phyloP scores from a whole-genome alignment of 257 asterid species.

The Verbena officinalis region DNA sequence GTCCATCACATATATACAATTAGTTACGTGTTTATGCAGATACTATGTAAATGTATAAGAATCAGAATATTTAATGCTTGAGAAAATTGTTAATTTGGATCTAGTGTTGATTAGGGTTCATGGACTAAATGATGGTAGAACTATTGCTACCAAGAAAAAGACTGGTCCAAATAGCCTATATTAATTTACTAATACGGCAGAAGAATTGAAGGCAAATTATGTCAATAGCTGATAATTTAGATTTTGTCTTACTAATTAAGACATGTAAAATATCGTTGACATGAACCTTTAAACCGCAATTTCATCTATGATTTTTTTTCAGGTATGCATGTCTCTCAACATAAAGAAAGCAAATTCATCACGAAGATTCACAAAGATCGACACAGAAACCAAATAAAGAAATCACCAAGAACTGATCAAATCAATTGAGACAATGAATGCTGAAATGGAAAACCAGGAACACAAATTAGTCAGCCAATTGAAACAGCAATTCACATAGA shows the following conservation, averaged over 20 bases:
- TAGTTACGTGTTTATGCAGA: too few species aligned
- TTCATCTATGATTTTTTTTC: not conserved
- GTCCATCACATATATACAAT: too few species aligned
- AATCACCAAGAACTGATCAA: not conserved
- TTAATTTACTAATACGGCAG: not conserved
- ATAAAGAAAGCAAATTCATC: not conserved
- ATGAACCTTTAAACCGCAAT: not conserved
- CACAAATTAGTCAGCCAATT: not conserved
- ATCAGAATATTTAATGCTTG: too few species aligned
- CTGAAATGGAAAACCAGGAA: not conserved
- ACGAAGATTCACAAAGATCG: not conserved
- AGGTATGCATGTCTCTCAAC: too few species aligned
- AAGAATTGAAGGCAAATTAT: not conserved
- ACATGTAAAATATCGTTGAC: not conserved
- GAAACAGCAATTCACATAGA: not conserved
- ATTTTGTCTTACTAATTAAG: not conserved
- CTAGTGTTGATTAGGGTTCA: too few species aligned
- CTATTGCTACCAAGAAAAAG: too few species aligned
- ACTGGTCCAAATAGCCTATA: too few species aligned
- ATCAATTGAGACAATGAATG: not conserved
- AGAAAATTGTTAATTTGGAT: too few species aligned
- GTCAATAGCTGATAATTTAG: not conserved
- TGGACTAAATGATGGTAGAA: too few species aligned
- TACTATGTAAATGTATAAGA: too few species aligned
- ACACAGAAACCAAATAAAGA: not conserved